A percentile compares a stretch with the other conserved stretches of the same genome.
phyloP scores from a whole-genome alignment of 129 eudicot species.

The Oenanthe sinensis region DNA sequence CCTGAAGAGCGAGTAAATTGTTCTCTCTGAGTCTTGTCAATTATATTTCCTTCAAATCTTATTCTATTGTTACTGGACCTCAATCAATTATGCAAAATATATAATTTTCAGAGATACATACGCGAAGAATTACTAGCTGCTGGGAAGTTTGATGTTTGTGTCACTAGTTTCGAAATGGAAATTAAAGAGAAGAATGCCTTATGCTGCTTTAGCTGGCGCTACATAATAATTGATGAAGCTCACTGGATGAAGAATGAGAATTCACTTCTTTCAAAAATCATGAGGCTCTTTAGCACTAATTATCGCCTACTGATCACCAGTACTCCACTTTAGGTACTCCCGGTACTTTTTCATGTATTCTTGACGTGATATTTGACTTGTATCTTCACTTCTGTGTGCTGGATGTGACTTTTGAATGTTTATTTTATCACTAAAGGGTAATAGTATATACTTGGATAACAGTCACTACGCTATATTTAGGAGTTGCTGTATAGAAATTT shows the following conservation, averaged over 20 bases:
- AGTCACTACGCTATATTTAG: not conserved
- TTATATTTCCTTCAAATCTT: too few relatives aligned
- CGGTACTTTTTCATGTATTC: not conserved
- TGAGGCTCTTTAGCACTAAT: constrained; percentile 86
- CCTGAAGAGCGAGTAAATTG: constrained; percentile 83
- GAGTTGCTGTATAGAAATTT: not conserved
- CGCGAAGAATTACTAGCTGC: constrained; percentile 93
- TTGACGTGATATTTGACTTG: not conserved
- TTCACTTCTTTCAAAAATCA: constrained; percentile 89
- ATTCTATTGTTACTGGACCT: not conserved
- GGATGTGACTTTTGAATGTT: not conserved
- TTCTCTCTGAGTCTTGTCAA: not conserved
- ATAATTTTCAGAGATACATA: constrained; percentile 53
- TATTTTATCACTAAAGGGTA: not conserved
- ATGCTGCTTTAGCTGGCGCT: constrained; percentile 98
- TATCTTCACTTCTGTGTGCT: not conserved
- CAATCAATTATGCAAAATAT: not conserved
- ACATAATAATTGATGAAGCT: constrained; percentile 97
- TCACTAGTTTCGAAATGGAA: constrained; percentile 98
- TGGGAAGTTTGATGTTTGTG: constrained; percentile 98
- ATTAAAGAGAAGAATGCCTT: constrained; percentile 86
- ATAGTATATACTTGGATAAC: not conserved
- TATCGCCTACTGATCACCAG: constrained; percentile 93
- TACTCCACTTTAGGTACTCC: constrained; percentile 85
- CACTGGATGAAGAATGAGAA: constrained; percentile 96